Evolutionary conservation across 225 moss, liverwort and hornwort species (phyloP), one percentile per base, ranked within the genome.

Genomic region (Pseudisothecium myosuroides): DNA sequence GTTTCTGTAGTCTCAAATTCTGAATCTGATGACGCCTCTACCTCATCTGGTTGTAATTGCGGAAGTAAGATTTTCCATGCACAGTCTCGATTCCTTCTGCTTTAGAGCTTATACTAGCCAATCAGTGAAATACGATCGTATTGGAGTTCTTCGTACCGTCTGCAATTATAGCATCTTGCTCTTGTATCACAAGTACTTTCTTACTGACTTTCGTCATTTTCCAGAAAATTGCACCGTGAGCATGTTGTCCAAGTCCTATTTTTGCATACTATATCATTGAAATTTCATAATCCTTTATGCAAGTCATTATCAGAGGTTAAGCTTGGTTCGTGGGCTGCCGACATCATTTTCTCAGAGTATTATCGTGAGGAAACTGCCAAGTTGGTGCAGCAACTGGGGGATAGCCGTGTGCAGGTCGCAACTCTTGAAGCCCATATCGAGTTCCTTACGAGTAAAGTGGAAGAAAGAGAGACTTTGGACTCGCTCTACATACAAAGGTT

Each of bases 351-450:
- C 86, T 59, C 91, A 98, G 98, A 89, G 67, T 93, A 93, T 73
- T 96, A 96, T 85, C 92, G 91, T 74, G 94, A 95, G 79, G 98
- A 97, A 89, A 92, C 95, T 72, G 89, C 91, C 86, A 95, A 93
- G 86, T 92, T 98, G 91, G 96, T 96, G 84, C 95, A 96, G 84
- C 96, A 98, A 87, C 87, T 98, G 89, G 96, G 96, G 45, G 95
- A 96, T 85, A 98, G 96, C 80, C 95, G 98, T 49, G 94, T 98
- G 72, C 93, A 94, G 75, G 96, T 97, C 83, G 96, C 96, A 61
- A 93, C 93, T 79, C 96, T 98, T 50, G 94, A 96, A 93, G 95
- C 96, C 78, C 95, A 96, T 88, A 87, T 96, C 50, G 87, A 92
- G 54, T 69, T 96, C 65, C 86, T 97, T 58, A 90, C 88, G 49